phyloP scores from a whole-genome alignment of 805 yeast species.

The Starmerella floris region DNA sequence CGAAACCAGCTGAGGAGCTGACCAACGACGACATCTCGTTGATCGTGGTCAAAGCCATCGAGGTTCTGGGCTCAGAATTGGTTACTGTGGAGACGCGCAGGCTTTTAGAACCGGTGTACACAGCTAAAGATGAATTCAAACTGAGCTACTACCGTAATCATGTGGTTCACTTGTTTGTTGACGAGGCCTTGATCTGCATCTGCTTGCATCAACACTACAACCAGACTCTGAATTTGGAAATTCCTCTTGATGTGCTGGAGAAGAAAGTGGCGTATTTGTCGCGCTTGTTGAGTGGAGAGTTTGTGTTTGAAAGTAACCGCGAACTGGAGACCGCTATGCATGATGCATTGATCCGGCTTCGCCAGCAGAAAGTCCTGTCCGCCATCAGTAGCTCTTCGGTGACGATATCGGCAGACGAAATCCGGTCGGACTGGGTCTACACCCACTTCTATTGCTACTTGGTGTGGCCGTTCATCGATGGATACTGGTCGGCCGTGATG shows the following conservation, averaged over 20 bases:
- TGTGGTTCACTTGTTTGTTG: constrained; percentile 41
- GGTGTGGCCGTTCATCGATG: constrained; percentile 35
- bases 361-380: constrained; percentile 25
- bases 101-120: constrained; percentile 30
- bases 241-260: constrained; percentile 23
- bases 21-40: constrained; percentile 21
- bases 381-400: constrained; percentile 14
- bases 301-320: constrained; percentile 26
- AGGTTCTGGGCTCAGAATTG: constrained; percentile 30
- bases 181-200: constrained; percentile 37
- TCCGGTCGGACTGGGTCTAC: constrained; percentile 22
- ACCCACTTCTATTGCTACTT: constrained; percentile 33
- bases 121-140: constrained; percentile 40
- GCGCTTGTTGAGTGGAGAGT: constrained; percentile 29
- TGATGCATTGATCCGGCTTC: constrained; percentile 24
- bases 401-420: constrained; percentile 13
- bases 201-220: constrained; percentile 27
- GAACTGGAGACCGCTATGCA: constrained; percentile 26
- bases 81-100: constrained; percentile 26
- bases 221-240: constrained; percentile 15
- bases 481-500: constrained; percentile 32
- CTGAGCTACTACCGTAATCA: constrained; percentile 46
- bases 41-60: constrained; percentile 30
- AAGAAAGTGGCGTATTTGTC: constrained; percentile 28
- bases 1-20: constrained; percentile 19